Percentiles rank a stretch among this genome's conserved stretches.
phyloP scores from a whole-genome alignment of 2,329 filamentous ascomycete species.

The Herpotrichia juniperi region DNA sequence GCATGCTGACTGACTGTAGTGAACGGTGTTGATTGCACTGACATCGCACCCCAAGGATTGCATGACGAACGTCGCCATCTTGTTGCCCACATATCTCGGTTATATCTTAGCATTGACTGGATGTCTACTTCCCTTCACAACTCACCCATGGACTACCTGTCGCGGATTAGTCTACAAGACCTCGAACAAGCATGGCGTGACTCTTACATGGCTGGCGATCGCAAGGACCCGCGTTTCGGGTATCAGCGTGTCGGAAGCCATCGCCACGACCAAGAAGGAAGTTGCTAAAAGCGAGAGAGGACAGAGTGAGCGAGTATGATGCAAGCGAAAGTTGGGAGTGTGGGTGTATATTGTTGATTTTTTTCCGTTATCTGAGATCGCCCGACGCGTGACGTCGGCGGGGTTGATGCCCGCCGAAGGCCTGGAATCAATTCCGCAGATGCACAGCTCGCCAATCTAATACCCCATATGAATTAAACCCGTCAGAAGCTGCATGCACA shows the following conservation, averaged over 20 bases:
- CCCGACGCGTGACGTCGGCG: constrained; percentile 42
- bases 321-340: neutral
- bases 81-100: constrained; percentile 91
- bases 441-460: constrained; percentile 20
- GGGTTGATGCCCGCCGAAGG: constrained; percentile 30
- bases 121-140: constrained; percentile 18
- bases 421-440: constrained; percentile 13
- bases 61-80: constrained; percentile 93
- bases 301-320: constrained; percentile 3
- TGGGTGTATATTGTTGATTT: constrained; percentile 33
- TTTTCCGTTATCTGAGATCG: constrained; percentile 40
- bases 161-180: constrained; percentile 30
- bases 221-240: constrained; percentile 77
- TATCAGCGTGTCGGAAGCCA: constrained; percentile 50
- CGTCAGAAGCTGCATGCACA: constrained; percentile 32
- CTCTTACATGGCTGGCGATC: constrained; percentile 90
- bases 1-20: constrained; percentile 88
- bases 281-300: constrained; percentile 2
- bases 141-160: constrained; percentile 77
- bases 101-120: constrained; percentile 24
- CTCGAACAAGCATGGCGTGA: constrained; percentile 17
- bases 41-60: constrained; percentile 94
- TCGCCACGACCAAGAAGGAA: constrained; percentile 19
- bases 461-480: constrained; percentile 17
- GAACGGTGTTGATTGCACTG: constrained; percentile 91